Conservation (phyloP, 768 basidiomycete genomes). For the Lactarius sanguifluus region DNA sequence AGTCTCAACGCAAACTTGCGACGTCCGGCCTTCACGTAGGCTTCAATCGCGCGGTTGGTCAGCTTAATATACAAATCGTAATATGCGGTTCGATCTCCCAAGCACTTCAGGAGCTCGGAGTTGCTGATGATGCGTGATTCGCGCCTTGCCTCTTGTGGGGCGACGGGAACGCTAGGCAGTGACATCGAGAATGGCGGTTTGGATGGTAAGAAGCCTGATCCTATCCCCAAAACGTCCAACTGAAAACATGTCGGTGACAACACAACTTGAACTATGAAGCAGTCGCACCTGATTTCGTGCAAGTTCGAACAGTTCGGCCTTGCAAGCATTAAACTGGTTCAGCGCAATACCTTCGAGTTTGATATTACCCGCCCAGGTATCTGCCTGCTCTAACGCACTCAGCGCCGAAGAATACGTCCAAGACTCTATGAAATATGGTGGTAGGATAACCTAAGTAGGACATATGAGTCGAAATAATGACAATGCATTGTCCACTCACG, state of each 20-base stretch:
- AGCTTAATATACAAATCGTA: constrained; percentile 72
- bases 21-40: constrained; percentile 80
- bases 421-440: constrained; percentile 79
- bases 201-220: constrained; percentile 66
- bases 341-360: constrained; percentile 49
- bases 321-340: constrained; percentile 63
- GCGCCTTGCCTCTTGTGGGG: constrained; percentile 29
- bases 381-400: constrained; percentile 77
- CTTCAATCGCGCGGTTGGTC: constrained; percentile 81
- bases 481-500: constrained; percentile 43
- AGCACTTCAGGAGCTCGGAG: constrained; percentile 56
- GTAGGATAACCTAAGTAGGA: constrained; percentile 46
- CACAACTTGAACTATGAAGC: not conserved
- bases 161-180: constrained; percentile 31
- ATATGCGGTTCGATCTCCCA: constrained; percentile 59
- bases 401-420: constrained; percentile 93
- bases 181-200: constrained; percentile 70
- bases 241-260: constrained; percentile 36
- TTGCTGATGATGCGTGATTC: constrained; percentile 50
- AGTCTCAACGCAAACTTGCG: constrained; percentile 83
- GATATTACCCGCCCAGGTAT: constrained; percentile 59
- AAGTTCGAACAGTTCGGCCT: constrained; percentile 89
- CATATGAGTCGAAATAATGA: constrained; percentile 10
- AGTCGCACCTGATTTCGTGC: constrained; percentile 69
- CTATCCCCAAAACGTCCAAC: constrained; percentile 85